Base-by-base conservation (phyloP, 495 filamentous ascomycete genomes). In the Aspergillus taichungensis region DNA sequence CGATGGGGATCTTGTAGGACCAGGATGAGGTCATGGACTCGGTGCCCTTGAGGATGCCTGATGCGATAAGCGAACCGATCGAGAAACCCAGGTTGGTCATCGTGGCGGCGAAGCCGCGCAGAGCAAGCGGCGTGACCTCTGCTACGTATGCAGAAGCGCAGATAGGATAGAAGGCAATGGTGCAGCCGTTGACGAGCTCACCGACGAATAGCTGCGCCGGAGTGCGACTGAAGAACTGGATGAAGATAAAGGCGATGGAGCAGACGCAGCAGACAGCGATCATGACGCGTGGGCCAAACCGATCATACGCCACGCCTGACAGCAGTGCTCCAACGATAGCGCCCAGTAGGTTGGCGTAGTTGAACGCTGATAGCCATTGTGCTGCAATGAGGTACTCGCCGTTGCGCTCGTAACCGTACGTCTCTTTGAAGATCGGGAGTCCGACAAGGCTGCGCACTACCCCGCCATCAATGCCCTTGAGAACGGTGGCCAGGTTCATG, bases 331-430 rank as follows among this genome's bases (percentile, higher is more conserved):
- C 75, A 42, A 91, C 63, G 52, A 86, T 60, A 18, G 71, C 73
- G 11, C 88, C 88, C 33, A 73, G 68, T 10, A 85, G 71, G 63
- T 80, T 80, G 27, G 87, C 88, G 44, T 86, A 86, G 62, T 91
- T 90, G 54, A 87, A 63, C 10, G 62, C 60, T 0, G 57, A 57
- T 8, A 56, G 36, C 62, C 62, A 65, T 2, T 47, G 52, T 0
- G 62, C 54, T 1, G 55, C 54, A 9, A 65, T 47, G 11, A 62
- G 53, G 38, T 58, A 60, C 8, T 44, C 40, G 31, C 57, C 59
- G 2, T 58, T 42, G 14, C 52, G 46, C 10, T 54, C 28, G 47
- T 65, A 65, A 8, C 62, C 62, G 36, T 57, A 65, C 5, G 46
- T 58, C 34, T 56, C 34, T 29, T 62, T 62, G 47, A 65, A 65